These are phyloP conservation scores for Daldinia eschscholtzii DNA, from an alignment of 2,329 filamentous ascomycete species.

Conservation along the genomic window DNA sequence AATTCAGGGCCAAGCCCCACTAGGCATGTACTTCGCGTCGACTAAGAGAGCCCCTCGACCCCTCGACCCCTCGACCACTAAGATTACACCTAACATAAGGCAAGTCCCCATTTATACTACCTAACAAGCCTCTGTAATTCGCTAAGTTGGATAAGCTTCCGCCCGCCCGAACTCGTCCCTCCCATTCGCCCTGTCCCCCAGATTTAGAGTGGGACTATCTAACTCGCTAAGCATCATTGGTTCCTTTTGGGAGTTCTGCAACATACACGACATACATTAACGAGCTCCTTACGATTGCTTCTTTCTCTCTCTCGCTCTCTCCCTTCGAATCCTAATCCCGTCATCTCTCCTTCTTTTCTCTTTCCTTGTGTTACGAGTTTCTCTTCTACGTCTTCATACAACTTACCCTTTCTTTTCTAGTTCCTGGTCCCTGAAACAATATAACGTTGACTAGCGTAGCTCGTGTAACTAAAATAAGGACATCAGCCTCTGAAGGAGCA, in stretches of 20 bases:
- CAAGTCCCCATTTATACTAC: conserved; percentile 6
- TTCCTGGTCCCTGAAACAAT: conserved; percentile 33
- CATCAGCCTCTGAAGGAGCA: conserved; percentile 29
- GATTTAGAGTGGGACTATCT: conserved; percentile 29
- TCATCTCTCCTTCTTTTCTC: neutral
- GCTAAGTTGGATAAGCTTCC: conserved; percentile 33
- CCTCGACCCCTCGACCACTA: neutral
- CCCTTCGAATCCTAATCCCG: neutral
- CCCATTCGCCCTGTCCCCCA: conserved; percentile 42
- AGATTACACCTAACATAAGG: neutral
- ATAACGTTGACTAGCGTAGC: conserved; percentile 36
- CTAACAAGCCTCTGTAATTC: conserved; percentile 7
- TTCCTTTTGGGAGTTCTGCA: conserved; percentile 1
- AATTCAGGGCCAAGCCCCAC: conserved; percentile 27
- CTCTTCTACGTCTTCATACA: neutral
- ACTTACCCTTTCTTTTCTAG: conserved; percentile 7
- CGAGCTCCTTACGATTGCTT: conserved; percentile 30
- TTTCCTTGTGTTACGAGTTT: neutral
- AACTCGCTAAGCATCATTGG: conserved; percentile 26
- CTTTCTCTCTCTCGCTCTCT: neutral
- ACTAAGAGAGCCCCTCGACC: neutral
- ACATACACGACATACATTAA: conserved; percentile 10
- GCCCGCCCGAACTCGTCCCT: conserved; percentile 39
- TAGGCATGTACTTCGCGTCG: conserved; percentile 21
- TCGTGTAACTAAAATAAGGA: conserved; percentile 31